Conservation (phyloP, 352 stramenopile species). For the Globisporangium perplexum region DNA sequence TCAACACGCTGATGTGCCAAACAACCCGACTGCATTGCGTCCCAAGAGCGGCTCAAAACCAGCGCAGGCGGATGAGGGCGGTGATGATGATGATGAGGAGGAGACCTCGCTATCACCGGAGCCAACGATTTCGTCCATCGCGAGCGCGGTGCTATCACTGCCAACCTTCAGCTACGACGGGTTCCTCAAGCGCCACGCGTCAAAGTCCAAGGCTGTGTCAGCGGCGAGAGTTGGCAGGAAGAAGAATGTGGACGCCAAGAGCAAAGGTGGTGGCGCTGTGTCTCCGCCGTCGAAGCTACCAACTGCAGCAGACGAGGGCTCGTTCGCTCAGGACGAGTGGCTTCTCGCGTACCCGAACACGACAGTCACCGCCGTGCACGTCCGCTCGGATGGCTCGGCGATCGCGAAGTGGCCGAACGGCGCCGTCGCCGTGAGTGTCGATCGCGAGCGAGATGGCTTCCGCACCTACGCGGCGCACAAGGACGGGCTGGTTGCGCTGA, state of each 20-base stretch:
- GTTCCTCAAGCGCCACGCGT: slow-evolving; percentile 34
- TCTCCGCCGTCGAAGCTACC: neutral
- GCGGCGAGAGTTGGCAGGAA: neutral
- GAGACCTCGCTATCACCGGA: neutral
- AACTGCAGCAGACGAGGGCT: slow-evolving; percentile 1
- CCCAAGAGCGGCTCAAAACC: neutral
- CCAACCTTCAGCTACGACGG: slow-evolving; percentile 36
- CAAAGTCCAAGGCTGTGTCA: slow-evolving; percentile 10
- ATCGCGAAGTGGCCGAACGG: slow-evolving; percentile 64
- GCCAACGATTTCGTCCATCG: slow-evolving; percentile 27
- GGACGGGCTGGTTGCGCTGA: slow-evolving; percentile 58
- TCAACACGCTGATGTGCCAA: neutral
- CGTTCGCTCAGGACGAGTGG: slow-evolving; percentile 36
- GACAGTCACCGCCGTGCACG: slow-evolving; percentile 39
- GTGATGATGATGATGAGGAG: too few relatives aligned
- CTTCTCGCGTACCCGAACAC: slow-evolving; percentile 41
- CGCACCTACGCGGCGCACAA: slow-evolving; percentile 68
- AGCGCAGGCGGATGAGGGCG: too few relatives aligned
- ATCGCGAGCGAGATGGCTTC: slow-evolving; percentile 54
- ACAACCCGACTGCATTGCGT: neutral
- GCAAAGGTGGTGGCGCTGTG: neutral
- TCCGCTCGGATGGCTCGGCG: slow-evolving; percentile 57
- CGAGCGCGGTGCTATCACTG: slow-evolving; percentile 42
- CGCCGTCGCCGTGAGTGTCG: slow-evolving; percentile 58
- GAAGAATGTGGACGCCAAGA: slow-evolving; percentile 3